phyloP scores from a whole-genome alignment of 2,329 filamentous ascomycete species.

The Pseudogymnoascus sp. region DNA sequence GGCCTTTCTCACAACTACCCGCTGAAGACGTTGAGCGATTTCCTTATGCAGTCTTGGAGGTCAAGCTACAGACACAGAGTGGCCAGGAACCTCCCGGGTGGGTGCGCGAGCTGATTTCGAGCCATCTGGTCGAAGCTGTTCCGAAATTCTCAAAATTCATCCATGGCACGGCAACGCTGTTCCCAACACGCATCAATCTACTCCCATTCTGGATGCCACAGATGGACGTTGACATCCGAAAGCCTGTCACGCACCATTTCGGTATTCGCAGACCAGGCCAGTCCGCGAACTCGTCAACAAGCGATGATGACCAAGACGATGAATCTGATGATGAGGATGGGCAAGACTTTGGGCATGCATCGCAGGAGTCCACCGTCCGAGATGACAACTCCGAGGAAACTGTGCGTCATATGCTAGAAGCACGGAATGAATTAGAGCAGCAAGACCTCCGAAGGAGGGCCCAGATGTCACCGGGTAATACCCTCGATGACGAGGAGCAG shows the following conservation, averaged over 20 bases:
- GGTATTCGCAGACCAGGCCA: conserved; percentile 76
- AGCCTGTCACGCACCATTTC: conserved; percentile 79
- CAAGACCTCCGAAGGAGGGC: conserved; percentile 17
- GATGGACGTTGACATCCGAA: conserved; percentile 96
- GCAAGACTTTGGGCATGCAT: conserved; percentile 12
- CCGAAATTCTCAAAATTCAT: conserved; percentile 99
- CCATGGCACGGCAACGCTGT: conserved; percentile 80
- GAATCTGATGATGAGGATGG: conserved; percentile 52
- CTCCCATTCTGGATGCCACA: conserved; percentile 97
- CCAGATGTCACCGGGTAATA: conserved; percentile 30
- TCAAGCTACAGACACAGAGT: conserved; percentile 93
- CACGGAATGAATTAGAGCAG: conserved; percentile 20
- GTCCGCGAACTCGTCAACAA: conserved; percentile 68
- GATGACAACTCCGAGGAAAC: conserved; percentile 19
- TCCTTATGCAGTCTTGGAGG: conserved; percentile 91
- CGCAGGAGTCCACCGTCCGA: conserved; percentile 13
- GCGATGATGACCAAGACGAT: conserved; percentile 63
- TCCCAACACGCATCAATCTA: conserved; percentile 78
- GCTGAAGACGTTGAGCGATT: conserved; percentile 80
- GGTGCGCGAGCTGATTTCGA: conserved; percentile 87
- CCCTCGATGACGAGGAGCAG: conserved; percentile 74
- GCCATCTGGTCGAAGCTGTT: conserved; percentile 94
- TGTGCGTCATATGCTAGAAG: conserved; percentile 17
- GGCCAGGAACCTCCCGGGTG: conserved; percentile 93
- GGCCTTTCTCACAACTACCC: conserved; percentile 81